phyloP scores from a whole-genome alignment of 1,139 yeast genomes.

The Geotrichum reessii region DNA sequence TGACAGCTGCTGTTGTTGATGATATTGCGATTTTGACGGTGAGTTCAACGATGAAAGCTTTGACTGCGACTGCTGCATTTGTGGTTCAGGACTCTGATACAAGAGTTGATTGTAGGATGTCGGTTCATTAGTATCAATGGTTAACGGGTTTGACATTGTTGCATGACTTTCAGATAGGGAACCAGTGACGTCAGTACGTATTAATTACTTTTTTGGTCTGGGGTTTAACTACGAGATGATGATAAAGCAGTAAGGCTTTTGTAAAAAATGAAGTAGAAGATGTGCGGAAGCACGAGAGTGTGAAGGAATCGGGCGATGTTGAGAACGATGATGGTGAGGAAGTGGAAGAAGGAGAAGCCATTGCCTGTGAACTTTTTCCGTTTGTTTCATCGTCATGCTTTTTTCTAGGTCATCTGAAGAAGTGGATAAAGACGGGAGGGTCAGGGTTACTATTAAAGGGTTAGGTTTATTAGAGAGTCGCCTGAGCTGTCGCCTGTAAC shows the following conservation, averaged over 20 bases:
- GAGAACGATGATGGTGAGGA: slow-evolving; percentile 19
- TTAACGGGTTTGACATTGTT: neutral
- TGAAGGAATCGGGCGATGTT: neutral
- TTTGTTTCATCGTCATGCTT: neutral
- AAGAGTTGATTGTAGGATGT: neutral
- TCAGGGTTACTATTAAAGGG: neutral
- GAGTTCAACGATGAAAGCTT: neutral
- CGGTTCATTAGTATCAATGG: neutral
- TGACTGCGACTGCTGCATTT: neutral
- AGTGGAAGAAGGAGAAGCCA: neutral
- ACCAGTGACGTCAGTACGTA: neutral
- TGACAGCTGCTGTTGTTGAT: neutral
- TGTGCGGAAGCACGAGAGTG: neutral
- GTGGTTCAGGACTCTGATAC: neutral
- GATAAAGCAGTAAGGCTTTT: neutral
- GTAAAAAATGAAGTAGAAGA: neutral
- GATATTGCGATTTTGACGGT: neutral
- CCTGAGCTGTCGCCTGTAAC: neutral
- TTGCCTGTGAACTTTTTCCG: neutral
- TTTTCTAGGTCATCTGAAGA: neutral
- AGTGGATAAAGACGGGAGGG: neutral
- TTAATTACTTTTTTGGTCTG: neutral
- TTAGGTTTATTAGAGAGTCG: neutral
- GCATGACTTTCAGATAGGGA: neutral
- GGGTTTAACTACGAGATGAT: neutral